Conservation (phyloP, 208 protist genomes). For the Wallacemonas sp. region DNA sequence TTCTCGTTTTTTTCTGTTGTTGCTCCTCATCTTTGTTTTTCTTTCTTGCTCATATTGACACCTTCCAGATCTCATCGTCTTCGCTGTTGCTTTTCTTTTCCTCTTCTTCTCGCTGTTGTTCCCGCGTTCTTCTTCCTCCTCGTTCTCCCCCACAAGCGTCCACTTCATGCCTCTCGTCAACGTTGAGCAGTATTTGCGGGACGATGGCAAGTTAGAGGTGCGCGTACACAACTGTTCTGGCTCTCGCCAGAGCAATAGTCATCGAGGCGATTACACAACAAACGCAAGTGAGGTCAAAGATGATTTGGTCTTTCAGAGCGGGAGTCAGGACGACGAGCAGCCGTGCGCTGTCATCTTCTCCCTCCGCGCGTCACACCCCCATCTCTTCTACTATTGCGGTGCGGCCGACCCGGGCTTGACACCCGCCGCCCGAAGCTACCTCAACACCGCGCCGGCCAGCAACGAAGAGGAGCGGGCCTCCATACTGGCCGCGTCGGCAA, state of each 20-base stretch:
- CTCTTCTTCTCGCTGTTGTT: conserved; percentile 17
- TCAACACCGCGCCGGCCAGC: neutral
- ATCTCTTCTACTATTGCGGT: conserved; percentile 45
- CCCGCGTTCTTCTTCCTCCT: no score
- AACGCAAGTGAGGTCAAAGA: neutral
- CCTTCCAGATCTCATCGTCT: neutral
- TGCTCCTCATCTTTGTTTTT: neutral
- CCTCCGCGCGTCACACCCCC: conserved; percentile 63
- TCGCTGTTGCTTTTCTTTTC: neutral
- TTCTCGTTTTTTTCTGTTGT: no score
- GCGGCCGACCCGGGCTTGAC: neutral
- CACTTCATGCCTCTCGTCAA: conserved; percentile 31
- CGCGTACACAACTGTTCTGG: conserved; percentile 36
- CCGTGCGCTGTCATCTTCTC: conserved; percentile 64
- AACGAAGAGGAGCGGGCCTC: conserved; percentile 12
- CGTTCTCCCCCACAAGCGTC: neutral
- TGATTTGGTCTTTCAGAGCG: neutral
- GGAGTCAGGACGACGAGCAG: conserved; percentile 23
- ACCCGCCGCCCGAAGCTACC: conserved; percentile 4
- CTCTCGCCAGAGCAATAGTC: neutral
- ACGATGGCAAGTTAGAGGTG: conserved; percentile 33
- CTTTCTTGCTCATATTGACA: neutral
- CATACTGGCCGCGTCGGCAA: conserved; percentile 18
- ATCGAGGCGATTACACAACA: neutral
- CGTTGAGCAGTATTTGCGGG: conserved; percentile 31